Base-by-base conservation (phyloP, 2,329 filamentous ascomycete genomes). In the Fusarium sp. region DNA sequence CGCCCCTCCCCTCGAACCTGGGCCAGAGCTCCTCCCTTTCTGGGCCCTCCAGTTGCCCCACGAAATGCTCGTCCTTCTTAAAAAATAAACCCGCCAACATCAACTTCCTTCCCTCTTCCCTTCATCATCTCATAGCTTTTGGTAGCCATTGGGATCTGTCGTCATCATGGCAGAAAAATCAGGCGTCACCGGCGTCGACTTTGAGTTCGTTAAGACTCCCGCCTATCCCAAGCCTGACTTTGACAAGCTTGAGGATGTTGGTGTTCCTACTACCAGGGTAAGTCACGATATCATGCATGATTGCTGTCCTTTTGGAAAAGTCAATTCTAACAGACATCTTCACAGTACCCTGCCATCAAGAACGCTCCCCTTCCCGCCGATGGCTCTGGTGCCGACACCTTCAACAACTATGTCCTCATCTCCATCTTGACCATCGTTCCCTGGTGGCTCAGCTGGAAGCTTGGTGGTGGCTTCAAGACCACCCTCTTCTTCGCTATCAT, bases 321-420 rank as follows among this genome's bases (percentile, higher is more conserved):
- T 14, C 55, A 59, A 53, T 67, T 54, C 50, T 62, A 42, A 58
- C 14, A 41, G 13, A 13, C 3, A 25, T 21, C 25, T 7, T 46
- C 28, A 14, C 54, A 79, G 79, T 78, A 67, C 62, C 72, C 65
- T 77, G 97, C 93, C 66, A 98, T 98, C 83, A 93, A 97, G 79
- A 98, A 98, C 89, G 93, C 90, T 50, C 94, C 96, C 71, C 89
- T 98, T 44, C 96, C 96, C 39, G 95, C 94, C 71, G 96, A 99
- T 80, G 93, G 89, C 52, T 84, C 93, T 53, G 92, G 94, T 71
- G 90, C 88, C 80, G 93, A 97, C 74, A 90, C 85, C 81, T 99
- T 98, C 89, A 94, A 91, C 83, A 97, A 96, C 83, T 83, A 85
- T 74, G 82, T 91, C 75, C 90, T 98, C 73, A 85, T 93, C 80